These are phyloP conservation scores for Telfairia occidentalis DNA, from an alignment of 331 rosid genomes.

Conservation along the genomic window DNA sequence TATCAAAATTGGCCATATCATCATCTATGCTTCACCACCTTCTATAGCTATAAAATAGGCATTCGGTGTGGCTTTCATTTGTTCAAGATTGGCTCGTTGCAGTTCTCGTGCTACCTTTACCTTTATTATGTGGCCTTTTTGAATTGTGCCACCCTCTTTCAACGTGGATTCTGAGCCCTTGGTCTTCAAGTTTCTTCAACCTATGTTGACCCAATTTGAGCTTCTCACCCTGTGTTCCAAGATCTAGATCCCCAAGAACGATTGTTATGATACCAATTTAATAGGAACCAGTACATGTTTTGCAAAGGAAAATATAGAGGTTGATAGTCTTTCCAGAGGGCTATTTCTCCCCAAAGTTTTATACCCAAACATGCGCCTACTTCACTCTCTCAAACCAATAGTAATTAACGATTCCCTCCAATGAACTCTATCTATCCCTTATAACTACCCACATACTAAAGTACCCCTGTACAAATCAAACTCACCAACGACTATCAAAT, in stretches of 20 bases:
- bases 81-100: neutral
- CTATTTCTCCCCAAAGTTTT: neutral
- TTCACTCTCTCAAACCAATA: neutral
- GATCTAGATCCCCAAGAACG: neutral
- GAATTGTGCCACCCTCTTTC: neutral
- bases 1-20: neutral
- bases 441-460: neutral
- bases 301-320: neutral
- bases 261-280: neutral
- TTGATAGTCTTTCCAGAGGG: neutral
- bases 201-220: too few species aligned
- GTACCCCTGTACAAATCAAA: neutral
- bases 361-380: neutral
- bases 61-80: neutral
- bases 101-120: neutral
- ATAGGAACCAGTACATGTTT: neutral
- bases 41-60: neutral
- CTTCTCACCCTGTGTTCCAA: neutral
- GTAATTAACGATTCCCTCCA: neutral
- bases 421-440: neutral
- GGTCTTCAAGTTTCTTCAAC: neutral
- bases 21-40: neutral
- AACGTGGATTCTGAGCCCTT: neutral
- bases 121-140: neutral
- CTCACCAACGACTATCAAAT: neutral